phyloP scores from a whole-genome alignment of 352 stramenopile species.

The Pythium aristosporum region DNA sequence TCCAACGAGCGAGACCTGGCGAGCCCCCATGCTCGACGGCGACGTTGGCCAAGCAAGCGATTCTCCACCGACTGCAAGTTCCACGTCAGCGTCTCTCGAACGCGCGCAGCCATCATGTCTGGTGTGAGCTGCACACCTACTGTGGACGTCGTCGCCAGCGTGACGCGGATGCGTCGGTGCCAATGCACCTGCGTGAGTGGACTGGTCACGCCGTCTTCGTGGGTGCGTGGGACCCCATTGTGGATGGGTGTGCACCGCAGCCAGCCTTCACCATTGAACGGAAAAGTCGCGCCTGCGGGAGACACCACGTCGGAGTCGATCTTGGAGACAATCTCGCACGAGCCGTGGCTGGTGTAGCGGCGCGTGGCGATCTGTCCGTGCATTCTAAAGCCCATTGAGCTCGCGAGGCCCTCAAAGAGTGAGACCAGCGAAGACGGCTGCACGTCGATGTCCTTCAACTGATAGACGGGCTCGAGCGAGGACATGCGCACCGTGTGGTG shows the following conservation, averaged over 20 bases:
- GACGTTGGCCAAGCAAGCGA: not conserved
- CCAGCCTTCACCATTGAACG: constrained; percentile 3
- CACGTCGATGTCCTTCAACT: constrained; percentile 2
- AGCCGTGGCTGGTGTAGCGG: not conserved
- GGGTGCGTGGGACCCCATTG: not conserved
- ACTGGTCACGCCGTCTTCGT: not conserved
- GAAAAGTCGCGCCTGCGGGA: not conserved
- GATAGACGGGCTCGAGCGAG: constrained; percentile 10
- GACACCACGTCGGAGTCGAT: constrained; percentile 4
- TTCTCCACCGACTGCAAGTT: constrained; percentile 18
- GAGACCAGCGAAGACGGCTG: constrained; percentile 10
- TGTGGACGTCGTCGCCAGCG: not conserved
- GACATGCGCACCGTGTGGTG: constrained; percentile 12
- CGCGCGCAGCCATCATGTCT: not conserved
- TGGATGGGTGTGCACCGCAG: constrained; percentile 8
- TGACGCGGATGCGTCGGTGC: constrained; percentile 7
- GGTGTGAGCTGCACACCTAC: not conserved
- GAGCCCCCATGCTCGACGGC: not conserved
- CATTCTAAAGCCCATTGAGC: not conserved
- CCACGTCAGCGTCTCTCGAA: not conserved
- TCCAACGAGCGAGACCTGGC: not conserved
- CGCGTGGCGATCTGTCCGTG: constrained; percentile 16
- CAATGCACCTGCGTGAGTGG: constrained; percentile 8
- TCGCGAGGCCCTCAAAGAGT: not conserved
- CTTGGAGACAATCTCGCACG: constrained; percentile 3